Conservation (phyloP, 2,329 filamentous ascomycete genomes). For the Dichotomopilus funicola region DNA sequence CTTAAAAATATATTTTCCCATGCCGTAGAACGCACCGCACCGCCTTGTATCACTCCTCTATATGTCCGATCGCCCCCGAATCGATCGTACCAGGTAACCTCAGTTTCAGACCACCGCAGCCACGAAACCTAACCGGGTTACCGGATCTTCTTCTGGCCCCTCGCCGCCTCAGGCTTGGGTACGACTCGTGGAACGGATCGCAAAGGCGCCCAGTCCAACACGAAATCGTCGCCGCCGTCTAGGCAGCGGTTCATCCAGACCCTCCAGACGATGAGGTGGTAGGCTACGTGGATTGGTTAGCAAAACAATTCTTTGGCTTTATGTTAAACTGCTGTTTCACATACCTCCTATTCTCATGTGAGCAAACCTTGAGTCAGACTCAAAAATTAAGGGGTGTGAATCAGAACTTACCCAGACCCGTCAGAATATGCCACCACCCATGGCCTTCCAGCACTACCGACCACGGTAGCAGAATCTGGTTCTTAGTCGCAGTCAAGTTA, state of each 20-base stretch:
- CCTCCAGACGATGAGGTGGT: constrained; percentile 79
- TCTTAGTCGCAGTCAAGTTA: constrained; percentile 57
- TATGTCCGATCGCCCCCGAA: not conserved
- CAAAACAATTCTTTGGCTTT: not conserved
- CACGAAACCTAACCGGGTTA: constrained; percentile 7
- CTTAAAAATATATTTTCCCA: too few relatives aligned
- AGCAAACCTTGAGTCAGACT: constrained; percentile 15
- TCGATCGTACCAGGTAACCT: not conserved
- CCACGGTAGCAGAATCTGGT: constrained; percentile 69
- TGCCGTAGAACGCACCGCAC: not conserved
- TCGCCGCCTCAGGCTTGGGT: constrained; percentile 19
- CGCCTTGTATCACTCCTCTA: not conserved
- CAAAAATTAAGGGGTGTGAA: not conserved
- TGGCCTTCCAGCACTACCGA: constrained; percentile 60
- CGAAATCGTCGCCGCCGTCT: constrained; percentile 65
- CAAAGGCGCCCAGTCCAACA: constrained; percentile 61
- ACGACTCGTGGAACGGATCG: constrained; percentile 46
- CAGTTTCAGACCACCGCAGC: too few relatives aligned
- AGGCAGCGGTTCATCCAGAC: constrained; percentile 74
- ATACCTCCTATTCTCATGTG: constrained; percentile 25
- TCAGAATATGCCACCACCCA: constrained; percentile 68
- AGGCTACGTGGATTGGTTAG: constrained; percentile 42
- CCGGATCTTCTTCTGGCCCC: constrained; percentile 24
- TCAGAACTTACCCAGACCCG: constrained; percentile 54
- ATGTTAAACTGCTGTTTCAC: not conserved